A percentile compares a stretch with the other conserved stretches of the same genome.
Conservation (phyloP, 495 filamentous ascomycete species). For the Chlorociboria aeruginascens region DNA sequence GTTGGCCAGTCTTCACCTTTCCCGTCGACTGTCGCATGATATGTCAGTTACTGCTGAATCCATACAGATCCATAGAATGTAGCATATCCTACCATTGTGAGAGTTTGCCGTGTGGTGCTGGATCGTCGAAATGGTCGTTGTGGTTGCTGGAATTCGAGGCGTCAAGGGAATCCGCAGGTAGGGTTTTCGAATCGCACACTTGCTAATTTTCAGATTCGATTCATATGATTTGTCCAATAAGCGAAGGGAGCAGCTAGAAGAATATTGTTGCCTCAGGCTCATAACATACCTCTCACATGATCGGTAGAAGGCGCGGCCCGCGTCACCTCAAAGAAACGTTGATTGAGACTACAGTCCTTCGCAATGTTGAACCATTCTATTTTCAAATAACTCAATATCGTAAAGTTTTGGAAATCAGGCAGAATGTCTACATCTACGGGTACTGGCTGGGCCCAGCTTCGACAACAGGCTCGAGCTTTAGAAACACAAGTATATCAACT, state of each 20-base stretch:
- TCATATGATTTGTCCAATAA: too few relatives aligned
- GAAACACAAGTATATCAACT: slow-evolving; percentile 71
- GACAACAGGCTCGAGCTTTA: slow-evolving; percentile 80
- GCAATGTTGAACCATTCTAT: too few relatives aligned
- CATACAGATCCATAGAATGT: background rate
- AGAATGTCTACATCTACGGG: slow-evolving; percentile 43
- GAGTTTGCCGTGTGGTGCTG: slow-evolving; percentile 24
- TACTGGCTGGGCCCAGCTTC: slow-evolving; percentile 88
- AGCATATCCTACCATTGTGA: slow-evolving; percentile 37
- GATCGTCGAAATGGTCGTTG: slow-evolving; percentile 3
- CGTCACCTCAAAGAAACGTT: background rate
- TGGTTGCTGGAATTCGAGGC: background rate
- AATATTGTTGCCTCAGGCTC: background rate
- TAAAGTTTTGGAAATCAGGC: too few relatives aligned
- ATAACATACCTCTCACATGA: background rate
- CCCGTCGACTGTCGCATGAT: slow-evolving; percentile 52
- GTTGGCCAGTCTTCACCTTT: slow-evolving; percentile 88
- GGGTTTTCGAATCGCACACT: too few relatives aligned
- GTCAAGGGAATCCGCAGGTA: background rate
- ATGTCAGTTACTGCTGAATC: slow-evolving; percentile 1
- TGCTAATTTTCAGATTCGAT: too few relatives aligned
- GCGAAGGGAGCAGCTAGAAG: background rate
- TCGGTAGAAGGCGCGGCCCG: background rate
- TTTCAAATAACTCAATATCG: too few relatives aligned
- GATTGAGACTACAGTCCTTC: too few relatives aligned